These are phyloP conservation scores for Suillus tomentosus DNA, from an alignment of 768 basidiomycete species.

Conservation along the genomic window DNA sequence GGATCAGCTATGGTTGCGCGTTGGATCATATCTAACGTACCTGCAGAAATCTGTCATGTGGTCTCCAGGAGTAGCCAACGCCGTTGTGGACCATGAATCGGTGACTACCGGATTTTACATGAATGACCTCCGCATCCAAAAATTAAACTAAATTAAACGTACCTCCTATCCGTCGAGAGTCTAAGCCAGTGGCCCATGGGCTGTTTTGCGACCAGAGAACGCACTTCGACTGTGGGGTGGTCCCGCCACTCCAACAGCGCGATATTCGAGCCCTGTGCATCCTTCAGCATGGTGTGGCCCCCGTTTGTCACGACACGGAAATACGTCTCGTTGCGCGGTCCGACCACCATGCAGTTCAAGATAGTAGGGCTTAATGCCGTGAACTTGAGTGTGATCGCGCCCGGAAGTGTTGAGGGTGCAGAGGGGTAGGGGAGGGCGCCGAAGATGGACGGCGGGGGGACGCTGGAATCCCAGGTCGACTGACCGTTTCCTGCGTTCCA, in stretches of 20 bases:
- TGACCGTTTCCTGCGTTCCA: constrained; percentile 19
- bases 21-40: constrained; percentile 37
- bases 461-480: constrained; percentile 16
- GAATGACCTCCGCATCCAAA: too few species aligned
- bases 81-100: constrained; percentile 56
- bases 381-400: constrained; percentile 49
- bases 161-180: constrained; percentile 50
- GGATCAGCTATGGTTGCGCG: constrained; percentile 3
- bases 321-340: constrained; percentile 47
- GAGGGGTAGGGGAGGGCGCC: constrained; percentile 63
- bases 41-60: constrained; percentile 53
- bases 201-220: constrained; percentile 51
- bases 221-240: constrained; percentile 54
- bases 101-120: constrained; percentile 27
- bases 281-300: constrained; percentile 56
- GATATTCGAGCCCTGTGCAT: constrained; percentile 45
- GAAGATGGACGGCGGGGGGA: constrained; percentile 53
- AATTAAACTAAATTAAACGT: constrained; percentile 21
- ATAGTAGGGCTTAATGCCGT: constrained; percentile 51
- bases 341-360: constrained; percentile 56
- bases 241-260: constrained; percentile 60
- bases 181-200: constrained; percentile 54
- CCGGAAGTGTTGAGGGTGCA: constrained; percentile 33
- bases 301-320: constrained; percentile 54
- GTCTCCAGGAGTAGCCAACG: constrained; percentile 55